Evolutionary conservation across 2,329 filamentous ascomycete genomes (phyloP), one percentile per base, ranked within the genome.

Genomic region (Fusarium verrucosum): DNA sequence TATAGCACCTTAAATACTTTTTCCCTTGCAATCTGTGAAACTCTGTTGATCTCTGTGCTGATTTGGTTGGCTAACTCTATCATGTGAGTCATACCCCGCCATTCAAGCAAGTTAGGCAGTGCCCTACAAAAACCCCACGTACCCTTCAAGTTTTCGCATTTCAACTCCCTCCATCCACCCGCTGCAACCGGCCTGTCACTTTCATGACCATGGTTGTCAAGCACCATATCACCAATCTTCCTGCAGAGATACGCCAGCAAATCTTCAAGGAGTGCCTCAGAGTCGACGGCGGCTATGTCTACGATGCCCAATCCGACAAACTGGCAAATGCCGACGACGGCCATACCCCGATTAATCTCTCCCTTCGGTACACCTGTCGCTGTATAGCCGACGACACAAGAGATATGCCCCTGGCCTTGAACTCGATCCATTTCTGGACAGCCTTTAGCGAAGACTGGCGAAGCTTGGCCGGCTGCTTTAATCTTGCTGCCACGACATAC

Each of bases 291-390:
- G 66, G 67, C 3, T 70, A 66, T 17, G 5, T 35, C 1, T 59
- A 44, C 14, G 16, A 69, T 9, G 16, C 20, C n/a, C 19, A 53
- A 1, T 32, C 55, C 0, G 32, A 51, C 4, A 62, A 58, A 32
- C 61, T 70, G 7, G 52, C 22, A 4, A 37, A 36, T 0, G 45
- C 54, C 5, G 51, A 65, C 16, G 17, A 23, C 4, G 42, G 5
- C 26, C 42, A 19, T 7, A 45, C 42, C 10, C 47, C 41, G 4
- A 65, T 69, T 5, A 23, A 68, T 10, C 54, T 69, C 1, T 37
- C 51, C 16, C 67, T 69, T 8, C 19, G 55, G n/a, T 68, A 51
- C 36, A 66, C 57, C 2, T 69, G 67, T 37, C 53, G 45, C 13
- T 49, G 28, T 0, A 45, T 69, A 7, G 53, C 57, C 3, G 20